Conservation (phyloP, 495 filamentous ascomycete genomes). For the Neurospora hispaniola region DNA sequence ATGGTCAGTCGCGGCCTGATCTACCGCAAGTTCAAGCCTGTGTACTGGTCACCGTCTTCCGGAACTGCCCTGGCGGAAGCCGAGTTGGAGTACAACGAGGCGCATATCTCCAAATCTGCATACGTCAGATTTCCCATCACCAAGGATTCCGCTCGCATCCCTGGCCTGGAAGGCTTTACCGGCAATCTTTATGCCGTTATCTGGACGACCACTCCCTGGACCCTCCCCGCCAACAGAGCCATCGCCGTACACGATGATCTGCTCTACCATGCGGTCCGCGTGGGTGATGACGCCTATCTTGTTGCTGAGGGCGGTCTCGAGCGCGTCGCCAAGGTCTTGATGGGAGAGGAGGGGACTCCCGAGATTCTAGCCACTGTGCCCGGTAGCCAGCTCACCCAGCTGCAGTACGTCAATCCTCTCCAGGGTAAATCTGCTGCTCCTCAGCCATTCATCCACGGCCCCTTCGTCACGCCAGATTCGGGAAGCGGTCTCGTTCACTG, state of each 20-base stretch:
- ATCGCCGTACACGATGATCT: slow-evolving; percentile 68
- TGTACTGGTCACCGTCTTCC: slow-evolving; percentile 93
- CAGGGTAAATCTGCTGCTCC: slow-evolving; percentile 39
- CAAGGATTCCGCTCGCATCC: slow-evolving; percentile 32
- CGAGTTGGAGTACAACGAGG: slow-evolving; percentile 87
- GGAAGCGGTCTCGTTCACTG: slow-evolving; percentile 90
- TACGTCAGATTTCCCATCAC: slow-evolving; percentile 70
- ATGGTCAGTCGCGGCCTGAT: slow-evolving; percentile 82
- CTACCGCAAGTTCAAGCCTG: slow-evolving; percentile 80
- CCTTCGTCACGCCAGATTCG: slow-evolving; percentile 78
- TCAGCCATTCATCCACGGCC: slow-evolving; percentile 65
- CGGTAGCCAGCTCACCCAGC: slow-evolving; percentile 54
- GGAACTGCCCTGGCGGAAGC: slow-evolving; percentile 89
- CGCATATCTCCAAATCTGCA: slow-evolving; percentile 69
- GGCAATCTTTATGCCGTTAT: slow-evolving; percentile 59
- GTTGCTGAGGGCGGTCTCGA: slow-evolving; percentile 57
- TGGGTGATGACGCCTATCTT: slow-evolving; percentile 38
- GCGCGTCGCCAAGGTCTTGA: slow-evolving; percentile 23
- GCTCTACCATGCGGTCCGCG: slow-evolving; percentile 59
- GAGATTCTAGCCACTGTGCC: slow-evolving; percentile 47
- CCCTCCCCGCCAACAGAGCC: slow-evolving; percentile 81
- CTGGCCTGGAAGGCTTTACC: slow-evolving; percentile 22
- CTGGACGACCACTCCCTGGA: slow-evolving; percentile 99
- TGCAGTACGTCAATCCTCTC: slow-evolving; percentile 56
- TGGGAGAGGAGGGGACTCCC: slow-evolving; percentile 18